These are phyloP conservation scores for Xylaria sp. DNA, from an alignment of 2,329 filamentous ascomycete genomes.

Conservation along the genomic window DNA sequence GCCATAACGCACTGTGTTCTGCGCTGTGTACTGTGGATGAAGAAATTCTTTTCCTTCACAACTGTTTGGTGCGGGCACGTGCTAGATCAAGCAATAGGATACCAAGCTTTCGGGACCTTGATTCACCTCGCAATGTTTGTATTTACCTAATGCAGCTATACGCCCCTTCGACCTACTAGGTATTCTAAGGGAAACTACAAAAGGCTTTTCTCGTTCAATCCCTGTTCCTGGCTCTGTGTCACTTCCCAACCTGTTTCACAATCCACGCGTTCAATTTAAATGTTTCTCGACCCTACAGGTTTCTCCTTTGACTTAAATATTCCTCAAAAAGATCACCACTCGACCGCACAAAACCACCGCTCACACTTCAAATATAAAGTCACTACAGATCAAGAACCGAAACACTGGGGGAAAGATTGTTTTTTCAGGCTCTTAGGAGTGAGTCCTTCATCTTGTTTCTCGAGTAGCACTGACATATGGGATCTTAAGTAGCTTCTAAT, in stretches of 20 bases:
- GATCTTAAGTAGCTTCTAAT: not conserved
- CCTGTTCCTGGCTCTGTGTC: not conserved
- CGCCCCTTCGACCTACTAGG: not conserved
- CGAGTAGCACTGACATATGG: not conserved
- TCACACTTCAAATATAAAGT: not conserved
- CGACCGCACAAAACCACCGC: not conserved
- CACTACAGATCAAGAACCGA: not conserved
- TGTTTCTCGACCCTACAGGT: not conserved
- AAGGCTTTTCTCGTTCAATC: not conserved
- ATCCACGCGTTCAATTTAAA: not conserved
- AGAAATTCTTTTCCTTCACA: not conserved
- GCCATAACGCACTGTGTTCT: not conserved
- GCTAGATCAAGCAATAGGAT: not conserved
- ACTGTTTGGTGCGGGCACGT: not conserved
- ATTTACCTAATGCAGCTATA: not conserved
- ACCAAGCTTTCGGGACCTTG: not conserved
- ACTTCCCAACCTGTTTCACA: not conserved
- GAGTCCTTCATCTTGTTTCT: not conserved
- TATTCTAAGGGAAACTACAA: not conserved
- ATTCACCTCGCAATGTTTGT: not conserved
- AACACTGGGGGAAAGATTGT: no score
- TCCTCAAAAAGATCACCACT: not conserved
- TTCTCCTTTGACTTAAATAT: not conserved
- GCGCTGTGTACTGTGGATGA: not conserved
- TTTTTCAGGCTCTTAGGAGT: not conserved